A percentile compares a stretch with the other conserved stretches of the same genome.
Evolutionary conservation across 73 alveolate species (phyloP).

Genomic region (Uronychia setigera): DNA sequence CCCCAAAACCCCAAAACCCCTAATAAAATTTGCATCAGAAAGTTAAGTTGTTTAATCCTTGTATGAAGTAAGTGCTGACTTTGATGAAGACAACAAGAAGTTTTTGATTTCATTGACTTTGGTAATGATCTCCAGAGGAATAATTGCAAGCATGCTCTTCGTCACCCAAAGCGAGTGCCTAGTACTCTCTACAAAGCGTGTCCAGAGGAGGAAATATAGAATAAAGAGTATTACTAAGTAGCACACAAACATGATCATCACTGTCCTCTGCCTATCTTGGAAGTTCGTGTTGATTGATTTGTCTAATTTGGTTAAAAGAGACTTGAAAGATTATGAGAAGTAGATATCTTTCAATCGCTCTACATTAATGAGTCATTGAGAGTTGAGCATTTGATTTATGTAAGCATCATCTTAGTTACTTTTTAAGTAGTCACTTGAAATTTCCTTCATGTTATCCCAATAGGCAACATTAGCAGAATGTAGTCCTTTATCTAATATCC

Average conservation of each 20-base stretch:
- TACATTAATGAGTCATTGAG: conserved; percentile 17
- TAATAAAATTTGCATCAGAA: no score
- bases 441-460: conserved; percentile 57
- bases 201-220: conserved; percentile 47
- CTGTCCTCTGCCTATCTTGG: conserved; percentile 29
- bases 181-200: conserved; percentile 36
- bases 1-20: no score
- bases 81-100: conserved; percentile 33
- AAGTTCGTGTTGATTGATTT: conserved; percentile 35
- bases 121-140: conserved; percentile 39
- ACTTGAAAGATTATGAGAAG: conserved; percentile 26
- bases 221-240: conserved; percentile 41
- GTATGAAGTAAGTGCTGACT: conserved; percentile 35
- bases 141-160: conserved; percentile 47
- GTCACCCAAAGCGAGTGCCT: conserved; percentile 59
- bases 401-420: conserved; percentile 4
- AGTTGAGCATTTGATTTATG: conserved; percentile 13
- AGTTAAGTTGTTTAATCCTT: no score
- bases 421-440: conserved; percentile 27
- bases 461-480: conserved; percentile 55
- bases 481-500: conserved; percentile 45
- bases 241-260: conserved; percentile 37
- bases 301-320: conserved; percentile 15
- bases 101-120: conserved; percentile 40
- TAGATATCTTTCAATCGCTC: conserved; percentile 39